Evolutionary conservation across 2,329 filamentous ascomycete species (phyloP), one percentile per base, ranked within the genome.

Genomic region (Fusarium armeniacum): DNA sequence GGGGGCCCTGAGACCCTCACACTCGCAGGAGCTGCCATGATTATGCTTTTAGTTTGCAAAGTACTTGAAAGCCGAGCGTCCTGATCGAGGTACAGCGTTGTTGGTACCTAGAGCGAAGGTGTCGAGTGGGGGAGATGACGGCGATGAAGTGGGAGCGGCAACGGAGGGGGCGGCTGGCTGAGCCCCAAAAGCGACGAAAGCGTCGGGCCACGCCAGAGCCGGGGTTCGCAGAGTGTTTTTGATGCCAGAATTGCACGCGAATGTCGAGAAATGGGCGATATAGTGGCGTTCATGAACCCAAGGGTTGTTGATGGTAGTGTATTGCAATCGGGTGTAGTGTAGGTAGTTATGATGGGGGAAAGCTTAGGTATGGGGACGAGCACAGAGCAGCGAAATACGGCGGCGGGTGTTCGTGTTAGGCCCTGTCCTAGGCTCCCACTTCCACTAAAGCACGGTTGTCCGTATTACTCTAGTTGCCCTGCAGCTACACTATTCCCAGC

Each of bases 1-100:
- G 96, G 94, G 79, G 94, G 94, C 79, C 96, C 96, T 73, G 94
- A 97, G 83, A 99, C 94, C 87, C 96, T 92, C 84, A 99, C 96
- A 81, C 76, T 81, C 69, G 80, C 79, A 61, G 78, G 76, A 63
- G 71, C 73, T n/a, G 73, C 64, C 73, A 75, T 75, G 66, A 54
- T 70, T 47, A 60, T 58, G 50, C 32, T 63, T 59, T 56, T 67
- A 57, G 53, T 44, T 58, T 70, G 52, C 59, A 62, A 66, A 60
- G 63, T 38, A 54, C 36, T 63, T 43, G 20, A 26, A 32, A 64
- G 36, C 58, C 58, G 58, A 63, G 50, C 36, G 46, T 49, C 43
- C 50, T 44, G 62, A 60, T 20, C 33, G 58, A 65, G 54, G 54
- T 35, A 61, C 62, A 49, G 62, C 26, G 20, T 28, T 32, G 44